phyloP scores from a whole-genome alignment of 192 early-diverging fungal species.

The Podila clonocystis region DNA sequence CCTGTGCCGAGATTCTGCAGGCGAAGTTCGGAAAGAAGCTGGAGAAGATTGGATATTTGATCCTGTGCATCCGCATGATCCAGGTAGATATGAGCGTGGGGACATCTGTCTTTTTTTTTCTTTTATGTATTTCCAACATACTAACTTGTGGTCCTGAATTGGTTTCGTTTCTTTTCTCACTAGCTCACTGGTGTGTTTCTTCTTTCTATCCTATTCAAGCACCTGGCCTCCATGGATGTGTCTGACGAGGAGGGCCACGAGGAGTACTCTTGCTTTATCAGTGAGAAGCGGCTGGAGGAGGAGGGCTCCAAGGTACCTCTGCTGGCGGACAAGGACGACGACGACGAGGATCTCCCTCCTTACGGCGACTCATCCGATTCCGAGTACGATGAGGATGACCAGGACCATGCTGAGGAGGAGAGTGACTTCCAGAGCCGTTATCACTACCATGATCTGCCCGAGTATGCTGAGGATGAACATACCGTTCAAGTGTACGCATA shows the following conservation, averaged over 20 bases:
- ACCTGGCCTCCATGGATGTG: constrained; percentile 11
- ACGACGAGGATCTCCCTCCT: constrained; percentile 22
- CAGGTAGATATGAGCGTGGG: constrained; percentile 13
- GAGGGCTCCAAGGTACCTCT: constrained; percentile 15
- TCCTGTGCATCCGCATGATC: constrained; percentile 22
- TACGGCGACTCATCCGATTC: constrained; percentile 10
- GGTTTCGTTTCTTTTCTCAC: not conserved
- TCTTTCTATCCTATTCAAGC: constrained; percentile 29
- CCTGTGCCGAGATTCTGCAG: constrained; percentile 20
- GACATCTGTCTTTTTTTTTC: not conserved
- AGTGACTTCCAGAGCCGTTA: not conserved
- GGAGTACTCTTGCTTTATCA: constrained; percentile 19
- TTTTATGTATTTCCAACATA: not conserved
- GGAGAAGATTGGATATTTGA: constrained; percentile 3
- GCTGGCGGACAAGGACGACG: constrained; percentile 7
- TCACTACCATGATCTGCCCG: not conserved
- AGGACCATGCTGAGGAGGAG: not conserved
- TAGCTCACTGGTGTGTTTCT: constrained; percentile 32
- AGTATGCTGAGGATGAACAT: not conserved
- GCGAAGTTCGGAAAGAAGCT: constrained; percentile 17
- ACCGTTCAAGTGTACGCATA: too few relatives aligned
- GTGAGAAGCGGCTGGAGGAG: constrained; percentile 26
- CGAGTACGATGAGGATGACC: not conserved
- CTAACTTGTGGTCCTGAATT: not conserved
- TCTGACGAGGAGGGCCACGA: constrained; percentile 2